Evolutionary conservation across 2,329 filamentous ascomycete genomes (phyloP).

Genomic region (Tolypocladium guangdongense): DNA sequence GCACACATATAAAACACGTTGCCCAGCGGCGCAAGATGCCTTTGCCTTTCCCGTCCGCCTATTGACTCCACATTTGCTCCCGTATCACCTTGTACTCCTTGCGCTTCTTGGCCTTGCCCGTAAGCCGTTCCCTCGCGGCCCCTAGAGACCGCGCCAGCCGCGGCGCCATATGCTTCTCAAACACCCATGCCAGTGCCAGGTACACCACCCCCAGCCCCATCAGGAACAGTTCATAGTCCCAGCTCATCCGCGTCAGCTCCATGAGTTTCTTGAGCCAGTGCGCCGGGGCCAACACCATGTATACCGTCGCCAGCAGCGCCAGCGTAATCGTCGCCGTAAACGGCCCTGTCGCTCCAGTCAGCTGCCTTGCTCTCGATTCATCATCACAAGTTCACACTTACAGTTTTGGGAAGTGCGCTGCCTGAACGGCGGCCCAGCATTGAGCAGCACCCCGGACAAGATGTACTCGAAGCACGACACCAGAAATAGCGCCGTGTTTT

Average conservation of each 20-base stretch:
- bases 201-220: conserved; percentile 59
- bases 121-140: conserved; percentile 43
- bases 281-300: conserved; percentile 72
- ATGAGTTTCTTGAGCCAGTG: conserved; percentile 62
- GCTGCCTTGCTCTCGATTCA: not conserved
- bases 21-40: not conserved
- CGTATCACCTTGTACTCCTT: conserved; percentile 80
- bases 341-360: conserved; percentile 45
- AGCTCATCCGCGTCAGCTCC: conserved; percentile 72
- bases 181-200: conserved; percentile 56
- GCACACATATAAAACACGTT: not conserved
- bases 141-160: conserved; percentile 58
- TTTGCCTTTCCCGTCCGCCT: not conserved
- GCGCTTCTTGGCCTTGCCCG: conserved; percentile 58
- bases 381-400: conserved; percentile 30
- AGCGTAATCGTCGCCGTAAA: conserved; percentile 69
- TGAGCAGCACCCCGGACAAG: conserved; percentile 76
- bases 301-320: conserved; percentile 56
- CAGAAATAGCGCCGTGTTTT: conserved; percentile 86
- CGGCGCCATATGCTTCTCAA: conserved; percentile 63
- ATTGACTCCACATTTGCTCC: conserved; percentile 35
- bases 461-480: conserved; percentile 94
- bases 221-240: conserved; percentile 62
- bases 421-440: conserved; percentile 83
- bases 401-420: conserved; percentile 70